These are phyloP conservation scores for Pichia manshurica DNA, from an alignment of 805 yeast species.

Conservation along the genomic window DNA sequence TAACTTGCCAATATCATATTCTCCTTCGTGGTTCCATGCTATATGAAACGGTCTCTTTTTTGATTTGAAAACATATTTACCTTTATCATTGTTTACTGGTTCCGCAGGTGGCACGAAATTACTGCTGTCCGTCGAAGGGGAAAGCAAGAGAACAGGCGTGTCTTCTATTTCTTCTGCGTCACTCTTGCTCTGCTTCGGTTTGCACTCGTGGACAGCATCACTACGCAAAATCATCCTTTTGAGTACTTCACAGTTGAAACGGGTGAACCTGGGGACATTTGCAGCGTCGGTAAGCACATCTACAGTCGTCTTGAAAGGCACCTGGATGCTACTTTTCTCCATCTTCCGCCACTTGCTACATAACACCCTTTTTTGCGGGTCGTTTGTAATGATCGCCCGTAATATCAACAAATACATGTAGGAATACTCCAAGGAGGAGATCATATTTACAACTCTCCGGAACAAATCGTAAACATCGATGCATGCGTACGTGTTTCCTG, in stretches of 20 bases:
- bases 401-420: constrained; percentile 1
- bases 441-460: background rate
- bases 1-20: background rate
- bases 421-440: background rate
- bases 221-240: background rate
- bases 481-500: background rate
- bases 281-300: background rate
- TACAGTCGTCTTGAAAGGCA: background rate
- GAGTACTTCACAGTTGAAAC: background rate
- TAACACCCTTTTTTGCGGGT: background rate
- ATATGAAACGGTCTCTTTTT: background rate
- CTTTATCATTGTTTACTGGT: background rate
- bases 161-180: background rate
- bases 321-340: background rate
- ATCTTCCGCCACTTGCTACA: background rate
- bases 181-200: background rate
- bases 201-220: too few species aligned
- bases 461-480: constrained; percentile 1
- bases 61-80: background rate
- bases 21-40: constrained; percentile 2
- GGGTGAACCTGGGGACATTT: background rate
- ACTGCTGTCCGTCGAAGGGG: background rate
- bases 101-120: background rate
- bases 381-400: background rate
- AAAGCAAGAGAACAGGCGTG: background rate